These are phyloP conservation scores for Trichosporon sp. DNA, from an alignment of 1,284 basidiomycete species.

Conservation along the genomic window DNA sequence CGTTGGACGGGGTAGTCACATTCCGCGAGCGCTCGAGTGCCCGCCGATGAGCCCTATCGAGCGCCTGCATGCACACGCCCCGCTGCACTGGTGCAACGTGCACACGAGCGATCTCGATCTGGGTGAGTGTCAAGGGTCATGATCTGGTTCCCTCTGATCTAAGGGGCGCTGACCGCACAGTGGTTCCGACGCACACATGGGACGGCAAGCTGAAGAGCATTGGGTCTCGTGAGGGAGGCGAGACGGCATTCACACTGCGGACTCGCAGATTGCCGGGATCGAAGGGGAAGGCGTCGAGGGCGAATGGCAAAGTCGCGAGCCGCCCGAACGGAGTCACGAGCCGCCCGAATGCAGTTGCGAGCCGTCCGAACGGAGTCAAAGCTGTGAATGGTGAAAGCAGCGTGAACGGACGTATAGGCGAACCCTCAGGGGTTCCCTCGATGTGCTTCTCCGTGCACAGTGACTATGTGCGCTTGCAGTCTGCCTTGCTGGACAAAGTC, in stretches of 20 bases:
- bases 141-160: neutral
- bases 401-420: too few relatives aligned
- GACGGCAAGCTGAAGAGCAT: neutral
- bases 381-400: too few relatives aligned
- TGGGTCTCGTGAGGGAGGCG: neutral
- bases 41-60: conserved; percentile 14
- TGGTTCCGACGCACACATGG: conserved; percentile 4
- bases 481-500: conserved; percentile 38
- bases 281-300: neutral
- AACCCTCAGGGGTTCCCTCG: conserved; percentile 17
- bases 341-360: too few relatives aligned
- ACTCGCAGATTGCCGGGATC: neutral
- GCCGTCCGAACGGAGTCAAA: too few relatives aligned
- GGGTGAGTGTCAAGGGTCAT: conserved; percentile 26
- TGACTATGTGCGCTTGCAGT: conserved; percentile 46
- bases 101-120: conserved; percentile 39
- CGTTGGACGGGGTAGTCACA: conserved; percentile 18
- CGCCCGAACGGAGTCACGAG: too few relatives aligned
- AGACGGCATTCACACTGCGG: neutral
- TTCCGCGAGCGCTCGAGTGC: neutral
- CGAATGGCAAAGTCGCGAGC: neutral
- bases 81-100: conserved; percentile 36
- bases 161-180: neutral
- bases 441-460: conserved; percentile 40
- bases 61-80: conserved; percentile 35